Base-by-base conservation (phyloP, 768 basidiomycete genomes). In the Kwoniella sp. region DNA sequence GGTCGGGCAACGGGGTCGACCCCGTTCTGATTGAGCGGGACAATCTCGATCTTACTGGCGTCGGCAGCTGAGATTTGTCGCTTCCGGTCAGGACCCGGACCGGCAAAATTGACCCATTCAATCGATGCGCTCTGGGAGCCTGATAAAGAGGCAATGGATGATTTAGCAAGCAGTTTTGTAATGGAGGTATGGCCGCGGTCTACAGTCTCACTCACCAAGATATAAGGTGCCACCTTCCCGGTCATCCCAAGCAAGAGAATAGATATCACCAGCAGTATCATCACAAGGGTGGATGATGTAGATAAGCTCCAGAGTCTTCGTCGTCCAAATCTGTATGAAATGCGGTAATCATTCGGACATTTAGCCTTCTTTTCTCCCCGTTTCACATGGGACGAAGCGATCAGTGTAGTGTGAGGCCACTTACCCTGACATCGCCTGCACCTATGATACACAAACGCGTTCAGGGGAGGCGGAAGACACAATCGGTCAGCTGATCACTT, bases 311-410 rank as follows among this genome's bases (percentile, higher is more conserved):
- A 94, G 83, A 0, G 85, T 85, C 12, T 81, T 82, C 2, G 91
- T 90, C 27, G 85, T 89, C 92, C 92, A 96, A 46, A 92, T 85
- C 90, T 93, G 69, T 56, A n/a, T n/a, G n/a, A n/a, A n/a, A n/a
- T n/a, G n/a, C n/a, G n/a, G n/a, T n/a, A n/a, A n/a, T n/a, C n/a
- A n/a, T n/a, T n/a, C n/a, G n/a, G n/a, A n/a, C n/a, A n/a, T n/a
- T n/a, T n/a, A n/a, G n/a, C n/a, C n/a, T n/a, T n/a, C n/a, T n/a
- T n/a, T n/a, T n/a, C n/a, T n/a, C n/a, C n/a, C n/a, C n/a, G n/a
- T n/a, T n/a, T n/a, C n/a, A n/a, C n/a, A n/a, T n/a, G n/a, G n/a
- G n/a, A n/a, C n/a, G n/a, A 33, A 33, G 55, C 25, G 21, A 13
- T 22, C n/a, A 57, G 5, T 40, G 40, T 26, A 6, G 33, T 33